Percentiles rank a stretch among this genome's conserved stretches.
Conservation (phyloP, 2,329 filamentous ascomycete genomes). For the Dactylellina leptospora region DNA sequence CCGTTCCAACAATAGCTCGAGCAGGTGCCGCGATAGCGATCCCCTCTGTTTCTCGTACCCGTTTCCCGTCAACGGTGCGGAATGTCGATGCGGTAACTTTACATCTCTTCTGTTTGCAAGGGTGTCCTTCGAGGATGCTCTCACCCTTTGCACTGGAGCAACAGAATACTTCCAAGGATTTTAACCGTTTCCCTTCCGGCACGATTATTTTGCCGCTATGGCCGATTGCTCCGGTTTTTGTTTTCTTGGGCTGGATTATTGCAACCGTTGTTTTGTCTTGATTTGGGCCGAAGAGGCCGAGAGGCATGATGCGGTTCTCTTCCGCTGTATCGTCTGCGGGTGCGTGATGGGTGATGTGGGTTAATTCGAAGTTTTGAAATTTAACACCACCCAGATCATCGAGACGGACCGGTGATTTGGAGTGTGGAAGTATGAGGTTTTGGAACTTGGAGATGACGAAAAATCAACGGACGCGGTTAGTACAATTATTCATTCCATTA, state of each 20-base stretch:
- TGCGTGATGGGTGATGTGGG: slow-evolving; percentile 11
- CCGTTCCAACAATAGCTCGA: background rate
- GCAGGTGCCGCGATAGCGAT: background rate
- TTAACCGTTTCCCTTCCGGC: slow-evolving; percentile 21
- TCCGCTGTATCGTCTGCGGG: background rate
- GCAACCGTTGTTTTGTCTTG: slow-evolving; percentile 19
- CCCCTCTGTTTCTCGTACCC: slow-evolving; percentile 1
- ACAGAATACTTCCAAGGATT: slow-evolving; percentile 40
- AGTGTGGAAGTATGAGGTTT: slow-evolving; percentile 29
- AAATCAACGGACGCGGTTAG: too few species aligned
- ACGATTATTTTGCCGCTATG: slow-evolving; percentile 21
- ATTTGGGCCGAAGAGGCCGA: background rate
- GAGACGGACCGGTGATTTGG: background rate
- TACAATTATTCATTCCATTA: too few species aligned
- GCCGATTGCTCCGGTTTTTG: too few species aligned
- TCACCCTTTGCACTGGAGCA: slow-evolving; percentile 28
- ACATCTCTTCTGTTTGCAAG: slow-evolving; percentile 26
- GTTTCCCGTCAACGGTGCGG: background rate
- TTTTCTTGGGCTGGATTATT: slow-evolving; percentile 18
- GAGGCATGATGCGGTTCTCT: background rate
- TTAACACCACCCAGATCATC: slow-evolving; percentile 31
- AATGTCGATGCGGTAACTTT: slow-evolving; percentile 6
- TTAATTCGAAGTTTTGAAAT: slow-evolving; percentile 31
- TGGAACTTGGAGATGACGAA: too few species aligned
- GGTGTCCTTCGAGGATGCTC: slow-evolving; percentile 37